These are phyloP conservation scores for Blastobotrys parvus DNA, from an alignment of 805 yeast species.

Conservation along the genomic window DNA sequence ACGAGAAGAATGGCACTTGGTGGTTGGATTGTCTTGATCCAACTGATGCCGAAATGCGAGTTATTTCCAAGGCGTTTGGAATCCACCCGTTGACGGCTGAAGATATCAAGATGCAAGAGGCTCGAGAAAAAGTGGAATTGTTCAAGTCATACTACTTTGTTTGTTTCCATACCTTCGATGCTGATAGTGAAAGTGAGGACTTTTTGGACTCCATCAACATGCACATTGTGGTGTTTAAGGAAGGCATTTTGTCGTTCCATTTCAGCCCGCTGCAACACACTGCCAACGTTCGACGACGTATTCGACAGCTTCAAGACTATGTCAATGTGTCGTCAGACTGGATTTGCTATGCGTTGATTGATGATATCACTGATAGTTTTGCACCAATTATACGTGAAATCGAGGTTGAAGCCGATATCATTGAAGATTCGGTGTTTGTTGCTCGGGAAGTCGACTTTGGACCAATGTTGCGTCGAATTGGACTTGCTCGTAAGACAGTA, in stretches of 20 bases:
- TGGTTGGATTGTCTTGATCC: slow-evolving; percentile 95
- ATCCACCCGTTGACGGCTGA: slow-evolving; percentile 97
- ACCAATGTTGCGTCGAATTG: slow-evolving; percentile 68
- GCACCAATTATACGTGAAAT: slow-evolving; percentile 53
- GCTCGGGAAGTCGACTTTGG: slow-evolving; percentile 69
- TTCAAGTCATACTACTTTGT: slow-evolving; percentile 88
- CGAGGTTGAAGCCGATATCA: slow-evolving; percentile 56
- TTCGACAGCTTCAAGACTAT: slow-evolving; percentile 54
- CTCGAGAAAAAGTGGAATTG: slow-evolving; percentile 94
- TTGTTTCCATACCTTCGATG: slow-evolving; percentile 93
- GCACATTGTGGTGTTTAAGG: slow-evolving; percentile 53
- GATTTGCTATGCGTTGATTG: slow-evolving; percentile 58
- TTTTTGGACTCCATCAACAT: slow-evolving; percentile 58
- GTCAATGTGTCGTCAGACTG: slow-evolving; percentile 54
- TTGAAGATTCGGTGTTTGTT: slow-evolving; percentile 75
- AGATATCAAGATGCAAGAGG: slow-evolving; percentile 92
- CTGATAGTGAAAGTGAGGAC: slow-evolving; percentile 73
- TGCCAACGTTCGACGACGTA: slow-evolving; percentile 54
- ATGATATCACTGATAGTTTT: slow-evolving; percentile 57
- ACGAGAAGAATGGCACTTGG: slow-evolving; percentile 73
- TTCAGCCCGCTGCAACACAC: slow-evolving; percentile 51
- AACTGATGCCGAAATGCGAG: slow-evolving; percentile 89
- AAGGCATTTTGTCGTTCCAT: slow-evolving; percentile 54
- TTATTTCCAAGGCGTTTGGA: slow-evolving; percentile 86
- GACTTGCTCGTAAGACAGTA: slow-evolving; percentile 81